Base-by-base conservation (phyloP, 208 protist genomes). In the Leptomonas seymouri region DNA sequence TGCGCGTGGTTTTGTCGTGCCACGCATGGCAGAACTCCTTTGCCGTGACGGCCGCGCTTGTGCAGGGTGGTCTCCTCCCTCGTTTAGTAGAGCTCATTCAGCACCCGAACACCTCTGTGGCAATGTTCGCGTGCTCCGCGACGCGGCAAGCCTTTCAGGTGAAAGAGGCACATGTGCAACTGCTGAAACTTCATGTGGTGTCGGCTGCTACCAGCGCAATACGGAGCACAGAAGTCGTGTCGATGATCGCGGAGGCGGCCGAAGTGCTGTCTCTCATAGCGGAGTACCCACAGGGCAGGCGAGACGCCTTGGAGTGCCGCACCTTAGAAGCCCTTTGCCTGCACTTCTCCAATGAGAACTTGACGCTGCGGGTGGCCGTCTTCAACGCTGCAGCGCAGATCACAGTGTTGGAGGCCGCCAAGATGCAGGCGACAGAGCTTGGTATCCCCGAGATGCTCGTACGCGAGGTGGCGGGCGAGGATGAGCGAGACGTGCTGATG, bases 401-500 rank as follows among this genome's bases (percentile, higher is more conserved):
- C 46, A 91, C 89, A 2, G 80, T 96, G 49, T 76, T 89, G 60
- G 91, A 93, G 64, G 65, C 78, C 8, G 88, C 85, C 28, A 93
- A 93, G 70, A 66, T 82, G 16, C 86, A 94, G 68, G 84, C 87
- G 27, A 76, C 89, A 21, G 83, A 93, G 53, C 36, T 78, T 16
- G 64, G 74, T 15, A 46, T 90, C 9, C 63, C 84, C 0, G 54
- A 44, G 20, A 36, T 69, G 15, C 63, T 93, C 8, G 65, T 79
- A 28, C 46, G 54, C 4, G 72, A 88, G 28, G 66, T 94, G 3
- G 67, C 44, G 20, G 23, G 66, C 12, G 88, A 94, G 64, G 88
- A 93, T 59, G 91, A 96, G 68, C 86, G 88, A 0, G 91, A 96
- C 53, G 88, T 95, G 3, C 78, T 95, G 49, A 81, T 87, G 20